Base-by-base conservation (phyloP, 352 stramenopile species). In the Pythium guiyangense region DNA sequence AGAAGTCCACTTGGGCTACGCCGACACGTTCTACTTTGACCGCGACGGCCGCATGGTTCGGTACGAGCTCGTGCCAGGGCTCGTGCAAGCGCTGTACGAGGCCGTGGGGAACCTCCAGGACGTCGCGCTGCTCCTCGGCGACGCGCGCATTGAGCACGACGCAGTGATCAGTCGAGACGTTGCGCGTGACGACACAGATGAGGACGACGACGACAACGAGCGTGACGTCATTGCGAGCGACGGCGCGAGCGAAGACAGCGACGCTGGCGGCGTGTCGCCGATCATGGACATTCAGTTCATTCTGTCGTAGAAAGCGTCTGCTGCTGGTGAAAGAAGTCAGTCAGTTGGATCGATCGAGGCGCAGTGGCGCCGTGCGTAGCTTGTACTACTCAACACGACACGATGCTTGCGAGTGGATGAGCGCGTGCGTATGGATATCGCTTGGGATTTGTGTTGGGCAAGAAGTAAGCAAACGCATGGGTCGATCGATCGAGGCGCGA, bases 21-120 rank as follows among this genome's bases (percentile, higher is more conserved):
- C 48, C 35, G 70, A 71, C 39, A 46, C 65, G n/a, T 78, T 81
- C 44, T 70, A 72, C 57, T 83, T 86, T 22, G 70, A 66, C 26
- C 54, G 34, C 8, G 40, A 57, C 11, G 62, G 59, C 42, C 74
- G 64, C 25, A 62, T 77, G 45, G 60, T 70, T 17, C 47, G 52
- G 9, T 68, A 69, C 43, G 66, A 73, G 44, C 60, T 75, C 45
- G 62, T 71, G 25, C 64, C 66, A 1, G 71, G 83, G 42, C 62
- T 78, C 25, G 59, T 84, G 1, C 35, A 54, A 8, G 73, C 62
- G 1, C 45, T 86, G 3, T 62, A 72, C 54, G 70, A 86, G 26
- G 55, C 66, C 4, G 40, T 86, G 25, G 64, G 71, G 12, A 55
- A 55, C 40, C 29, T 84, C 27, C 51, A 54, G 0, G 71, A 82